Evolutionary conservation across 257 asterid genomes (phyloP).

Genomic region (Przewalskia tangutica): DNA sequence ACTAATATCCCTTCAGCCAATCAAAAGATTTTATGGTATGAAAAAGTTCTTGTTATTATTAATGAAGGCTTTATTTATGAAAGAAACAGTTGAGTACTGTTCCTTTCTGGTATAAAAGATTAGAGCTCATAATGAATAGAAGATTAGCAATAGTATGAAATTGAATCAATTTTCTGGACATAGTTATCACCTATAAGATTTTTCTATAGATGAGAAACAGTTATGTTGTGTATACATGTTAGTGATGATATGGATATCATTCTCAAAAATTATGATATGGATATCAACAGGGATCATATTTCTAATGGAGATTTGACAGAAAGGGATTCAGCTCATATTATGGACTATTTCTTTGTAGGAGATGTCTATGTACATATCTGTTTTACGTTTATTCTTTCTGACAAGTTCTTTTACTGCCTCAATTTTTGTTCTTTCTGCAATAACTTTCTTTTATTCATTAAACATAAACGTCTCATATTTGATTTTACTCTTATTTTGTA

Average conservation of each 20-base stretch:
- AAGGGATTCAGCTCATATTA: neutral
- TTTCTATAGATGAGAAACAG: neutral
- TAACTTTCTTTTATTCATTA: neutral
- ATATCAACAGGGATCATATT: neutral
- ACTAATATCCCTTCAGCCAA: neutral
- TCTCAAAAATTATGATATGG: neutral
- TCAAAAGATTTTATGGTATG: neutral
- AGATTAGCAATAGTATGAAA: neutral
- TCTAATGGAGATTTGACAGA: neutral
- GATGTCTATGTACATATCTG: neutral
- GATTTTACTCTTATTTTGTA: constrained; percentile 23
- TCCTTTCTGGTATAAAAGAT: neutral
- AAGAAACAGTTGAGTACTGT: neutral
- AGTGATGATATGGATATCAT: neutral
- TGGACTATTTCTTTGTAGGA: neutral
- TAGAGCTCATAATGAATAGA: neutral
- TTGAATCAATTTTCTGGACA: neutral
- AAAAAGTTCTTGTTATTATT: neutral
- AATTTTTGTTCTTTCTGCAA: neutral
- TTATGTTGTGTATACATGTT: neutral
- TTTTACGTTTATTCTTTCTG: neutral
- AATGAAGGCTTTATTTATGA: neutral
- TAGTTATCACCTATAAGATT: neutral
- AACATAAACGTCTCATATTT: neutral
- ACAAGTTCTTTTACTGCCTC: neutral